Conservation (phyloP, 306 rosid species). For the Astragalus glycyphyllos region DNA sequence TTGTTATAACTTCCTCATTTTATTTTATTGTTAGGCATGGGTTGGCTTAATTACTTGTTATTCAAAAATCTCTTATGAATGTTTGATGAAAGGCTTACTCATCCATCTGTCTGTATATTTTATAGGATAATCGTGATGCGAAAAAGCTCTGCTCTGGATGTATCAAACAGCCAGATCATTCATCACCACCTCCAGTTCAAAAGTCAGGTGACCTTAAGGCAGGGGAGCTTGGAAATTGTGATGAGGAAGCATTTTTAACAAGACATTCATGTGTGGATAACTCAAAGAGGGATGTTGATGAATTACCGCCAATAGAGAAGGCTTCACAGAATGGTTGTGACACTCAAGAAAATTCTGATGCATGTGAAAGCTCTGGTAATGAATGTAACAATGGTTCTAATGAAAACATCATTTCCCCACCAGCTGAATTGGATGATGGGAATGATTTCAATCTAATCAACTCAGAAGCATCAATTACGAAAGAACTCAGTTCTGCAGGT, state of each 20-base stretch:
- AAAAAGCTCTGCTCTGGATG: conserved; percentile 32
- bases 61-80: conserved; percentile 16
- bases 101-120: conserved; percentile 14
- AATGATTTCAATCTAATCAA: conserved; percentile 36
- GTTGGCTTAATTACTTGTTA: conserved; percentile 11
- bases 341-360: conserved; percentile 32
- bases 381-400: conserved; percentile 38
- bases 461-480: conserved; percentile 41
- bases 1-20: neutral
- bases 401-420: conserved; percentile 33
- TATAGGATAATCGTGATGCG: conserved; percentile 40
- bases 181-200: conserved; percentile 37
- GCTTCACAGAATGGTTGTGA: conserved; percentile 37
- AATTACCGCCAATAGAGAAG: conserved; percentile 37
- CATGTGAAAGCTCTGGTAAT: conserved; percentile 27
- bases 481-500: conserved; percentile 36
- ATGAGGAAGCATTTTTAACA: conserved; percentile 33
- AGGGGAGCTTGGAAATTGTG: conserved; percentile 43
- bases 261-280: conserved; percentile 44
- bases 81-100: conserved; percentile 16
- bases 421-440: conserved; percentile 40
- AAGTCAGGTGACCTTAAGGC: conserved; percentile 34
- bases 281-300: conserved; percentile 35
- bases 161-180: conserved; percentile 40
- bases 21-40: neutral